Percentiles rank a stretch among this genome's conserved stretches.
phyloP scores from a whole-genome alignment of 2,329 filamentous ascomycete species.

The Pseudonectria foliicola region DNA sequence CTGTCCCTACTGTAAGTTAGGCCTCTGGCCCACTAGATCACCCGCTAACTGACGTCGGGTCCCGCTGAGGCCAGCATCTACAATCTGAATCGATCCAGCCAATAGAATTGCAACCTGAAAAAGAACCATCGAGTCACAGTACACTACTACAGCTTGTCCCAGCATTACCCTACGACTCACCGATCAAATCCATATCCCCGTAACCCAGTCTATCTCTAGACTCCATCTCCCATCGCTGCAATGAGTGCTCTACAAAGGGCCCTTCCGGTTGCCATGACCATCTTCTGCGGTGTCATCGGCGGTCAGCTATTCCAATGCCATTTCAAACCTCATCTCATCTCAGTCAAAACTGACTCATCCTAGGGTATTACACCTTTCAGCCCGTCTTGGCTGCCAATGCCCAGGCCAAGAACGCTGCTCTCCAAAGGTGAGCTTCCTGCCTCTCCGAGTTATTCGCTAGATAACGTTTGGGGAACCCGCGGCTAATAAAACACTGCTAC shows the following conservation, averaged over 20 bases:
- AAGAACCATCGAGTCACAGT: too few relatives aligned
- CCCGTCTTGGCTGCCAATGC: slow-evolving; percentile 24
- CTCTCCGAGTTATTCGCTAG: too few relatives aligned
- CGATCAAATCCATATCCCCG: not conserved
- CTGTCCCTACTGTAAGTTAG: too few relatives aligned
- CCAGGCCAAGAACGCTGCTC: slow-evolving; percentile 4
- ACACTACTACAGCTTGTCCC: too few relatives aligned
- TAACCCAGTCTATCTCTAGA: not conserved
- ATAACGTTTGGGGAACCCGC: too few relatives aligned
- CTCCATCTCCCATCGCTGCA: not conserved
- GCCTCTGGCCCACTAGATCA: too few relatives aligned
- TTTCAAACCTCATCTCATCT: not conserved
- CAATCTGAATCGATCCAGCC: too few relatives aligned
- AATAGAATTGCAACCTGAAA: too few relatives aligned
- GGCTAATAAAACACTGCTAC: not conserved
- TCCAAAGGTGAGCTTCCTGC: slow-evolving; percentile 7
- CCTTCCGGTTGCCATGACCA: slow-evolving; percentile 28
- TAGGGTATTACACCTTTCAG: slow-evolving; percentile 32
- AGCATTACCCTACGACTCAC: not conserved
- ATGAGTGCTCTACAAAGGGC: slow-evolving; percentile 30
- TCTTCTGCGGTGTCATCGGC: slow-evolving; percentile 31
- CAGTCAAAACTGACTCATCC: slow-evolving; percentile 4
- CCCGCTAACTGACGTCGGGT: too few relatives aligned
- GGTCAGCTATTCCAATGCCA: slow-evolving; percentile 19
- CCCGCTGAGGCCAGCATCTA: too few relatives aligned